These are phyloP conservation scores for Globisporangium acanthophoron DNA, from an alignment of 352 stramenopile genomes.

Conservation along the genomic window DNA sequence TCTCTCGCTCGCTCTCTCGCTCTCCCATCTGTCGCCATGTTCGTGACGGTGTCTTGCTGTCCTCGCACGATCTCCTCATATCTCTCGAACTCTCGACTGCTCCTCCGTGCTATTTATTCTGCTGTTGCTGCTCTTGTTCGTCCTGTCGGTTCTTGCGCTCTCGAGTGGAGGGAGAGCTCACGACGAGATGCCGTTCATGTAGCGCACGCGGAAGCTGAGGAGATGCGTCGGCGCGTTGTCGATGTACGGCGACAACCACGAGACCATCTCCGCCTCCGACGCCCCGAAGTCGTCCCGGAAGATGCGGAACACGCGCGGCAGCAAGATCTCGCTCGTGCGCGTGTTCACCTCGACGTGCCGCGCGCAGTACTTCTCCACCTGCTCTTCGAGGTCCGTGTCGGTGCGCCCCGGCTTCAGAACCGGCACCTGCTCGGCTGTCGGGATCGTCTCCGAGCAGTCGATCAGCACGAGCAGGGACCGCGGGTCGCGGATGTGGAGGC, in stretches of 20 bases:
- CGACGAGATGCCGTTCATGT: slow-evolving; percentile 61
- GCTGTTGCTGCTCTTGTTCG: background rate
- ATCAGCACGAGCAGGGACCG: slow-evolving; percentile 79
- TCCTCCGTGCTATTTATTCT: too few species aligned
- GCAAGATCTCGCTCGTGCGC: slow-evolving; percentile 41
- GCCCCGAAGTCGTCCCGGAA: slow-evolving; percentile 85
- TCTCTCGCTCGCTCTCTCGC: background rate
- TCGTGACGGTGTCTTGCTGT: background rate
- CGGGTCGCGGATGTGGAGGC: slow-evolving; percentile 83
- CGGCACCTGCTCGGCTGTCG: slow-evolving; percentile 50
- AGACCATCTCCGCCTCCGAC: slow-evolving; percentile 81
- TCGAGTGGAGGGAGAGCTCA: slow-evolving; percentile 1
- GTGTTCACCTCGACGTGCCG: slow-evolving; percentile 60
- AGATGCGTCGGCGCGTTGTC: slow-evolving; percentile 59
- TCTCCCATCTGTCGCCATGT: background rate
- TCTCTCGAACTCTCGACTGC: too few species aligned
- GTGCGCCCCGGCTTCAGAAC: slow-evolving; percentile 78
- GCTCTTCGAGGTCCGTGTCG: slow-evolving; percentile 81
- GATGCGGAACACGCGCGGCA: slow-evolving; percentile 74
- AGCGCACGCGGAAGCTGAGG: slow-evolving; percentile 75
- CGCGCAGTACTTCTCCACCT: slow-evolving; percentile 74
- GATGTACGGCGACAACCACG: slow-evolving; percentile 85
- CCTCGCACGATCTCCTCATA: background rate
- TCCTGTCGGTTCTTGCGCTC: background rate
- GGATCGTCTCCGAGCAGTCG: slow-evolving; percentile 62